Evolutionary conservation across 495 filamentous ascomycete species (phyloP).

Genomic region (Tuber melanosporum): DNA sequence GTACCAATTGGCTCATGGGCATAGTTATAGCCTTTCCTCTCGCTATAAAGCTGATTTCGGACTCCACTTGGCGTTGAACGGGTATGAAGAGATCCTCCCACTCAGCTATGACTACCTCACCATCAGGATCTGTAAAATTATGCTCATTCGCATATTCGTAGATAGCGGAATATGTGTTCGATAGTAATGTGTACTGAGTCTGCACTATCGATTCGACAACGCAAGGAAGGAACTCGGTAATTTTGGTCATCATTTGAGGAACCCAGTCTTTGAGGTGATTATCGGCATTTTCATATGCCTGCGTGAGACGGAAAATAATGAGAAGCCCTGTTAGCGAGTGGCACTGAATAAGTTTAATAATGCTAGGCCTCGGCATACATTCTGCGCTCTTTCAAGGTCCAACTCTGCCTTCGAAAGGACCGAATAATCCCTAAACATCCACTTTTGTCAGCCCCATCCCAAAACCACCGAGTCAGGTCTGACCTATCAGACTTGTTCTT

Average conservation of each 20-base stretch:
- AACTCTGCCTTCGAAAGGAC: constrained; percentile 67
- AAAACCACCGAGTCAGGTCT: constrained; percentile 7
- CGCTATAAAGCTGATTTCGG: constrained; percentile 57
- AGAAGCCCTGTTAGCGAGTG: constrained; percentile 12
- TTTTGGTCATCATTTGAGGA: constrained; percentile 65
- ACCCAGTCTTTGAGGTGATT: constrained; percentile 68
- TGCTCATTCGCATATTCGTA: constrained; percentile 69
- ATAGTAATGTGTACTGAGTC: constrained; percentile 77
- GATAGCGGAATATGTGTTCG: constrained; percentile 74
- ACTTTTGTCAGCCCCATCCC: constrained; percentile 3
- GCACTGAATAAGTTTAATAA: neutral
- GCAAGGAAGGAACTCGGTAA: constrained; percentile 73
- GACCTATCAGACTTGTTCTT: constrained; percentile 56
- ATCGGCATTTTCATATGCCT: constrained; percentile 81
- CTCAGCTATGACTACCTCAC: constrained; percentile 61
- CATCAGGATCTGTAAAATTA: constrained; percentile 57
- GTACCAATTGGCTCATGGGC: constrained; percentile 48
- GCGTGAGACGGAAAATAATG: constrained; percentile 6
- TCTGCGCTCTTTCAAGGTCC: constrained; percentile 62
- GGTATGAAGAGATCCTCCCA: constrained; percentile 65
- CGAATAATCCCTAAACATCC: constrained; percentile 58
- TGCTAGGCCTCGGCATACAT: constrained; percentile 46
- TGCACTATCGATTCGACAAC: constrained; percentile 67
- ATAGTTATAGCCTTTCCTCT: constrained; percentile 68
- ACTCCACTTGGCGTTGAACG: constrained; percentile 64